phyloP scores from a whole-genome alignment of 768 basidiomycete genomes.

The Clavaria fumosa region DNA sequence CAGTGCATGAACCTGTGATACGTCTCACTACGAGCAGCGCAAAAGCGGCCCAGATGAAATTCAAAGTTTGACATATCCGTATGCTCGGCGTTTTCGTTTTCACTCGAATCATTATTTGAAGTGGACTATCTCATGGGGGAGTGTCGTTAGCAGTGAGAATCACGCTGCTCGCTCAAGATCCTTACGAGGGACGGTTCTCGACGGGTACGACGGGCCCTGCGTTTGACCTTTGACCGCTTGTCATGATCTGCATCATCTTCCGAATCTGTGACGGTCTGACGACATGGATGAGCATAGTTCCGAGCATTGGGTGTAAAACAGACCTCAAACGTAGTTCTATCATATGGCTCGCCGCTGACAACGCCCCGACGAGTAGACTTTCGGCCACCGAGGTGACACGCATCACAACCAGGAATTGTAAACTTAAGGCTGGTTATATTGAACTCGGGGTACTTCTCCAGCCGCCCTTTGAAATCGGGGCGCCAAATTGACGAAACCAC shows the following conservation, averaged over 20 bases:
- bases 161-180: too few relatives aligned
- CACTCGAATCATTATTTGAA: conserved; percentile 6
- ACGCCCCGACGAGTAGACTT: conserved; percentile 47
- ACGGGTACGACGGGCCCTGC: conserved; percentile 3
- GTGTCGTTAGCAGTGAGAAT: too few relatives aligned
- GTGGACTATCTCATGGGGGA: too few relatives aligned
- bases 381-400: conserved; percentile 63
- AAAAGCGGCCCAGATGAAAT: conserved; percentile 67
- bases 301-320: too few relatives aligned
- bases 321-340: conserved; percentile 54
- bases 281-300: too few relatives aligned
- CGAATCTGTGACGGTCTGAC: too few relatives aligned
- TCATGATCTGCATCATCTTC: conserved; percentile 3
- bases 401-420: conserved; percentile 56
- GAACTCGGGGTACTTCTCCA: conserved; percentile 58
- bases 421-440: conserved; percentile 36
- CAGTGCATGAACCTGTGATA: conserved; percentile 69
- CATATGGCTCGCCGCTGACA: conserved; percentile 55
- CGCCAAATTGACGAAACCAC: conserved; percentile 81
- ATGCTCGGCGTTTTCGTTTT: conserved; percentile 10
- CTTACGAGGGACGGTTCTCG: too few relatives aligned
- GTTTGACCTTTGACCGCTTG: conserved; percentile 5
- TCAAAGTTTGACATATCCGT: conserved; percentile 19
- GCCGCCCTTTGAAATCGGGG: conserved; percentile 42
- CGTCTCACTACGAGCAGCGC: conserved; percentile 47